phyloP scores from a whole-genome alignment of 2,329 filamentous ascomycete species.

The Aureobasidium sp. region DNA sequence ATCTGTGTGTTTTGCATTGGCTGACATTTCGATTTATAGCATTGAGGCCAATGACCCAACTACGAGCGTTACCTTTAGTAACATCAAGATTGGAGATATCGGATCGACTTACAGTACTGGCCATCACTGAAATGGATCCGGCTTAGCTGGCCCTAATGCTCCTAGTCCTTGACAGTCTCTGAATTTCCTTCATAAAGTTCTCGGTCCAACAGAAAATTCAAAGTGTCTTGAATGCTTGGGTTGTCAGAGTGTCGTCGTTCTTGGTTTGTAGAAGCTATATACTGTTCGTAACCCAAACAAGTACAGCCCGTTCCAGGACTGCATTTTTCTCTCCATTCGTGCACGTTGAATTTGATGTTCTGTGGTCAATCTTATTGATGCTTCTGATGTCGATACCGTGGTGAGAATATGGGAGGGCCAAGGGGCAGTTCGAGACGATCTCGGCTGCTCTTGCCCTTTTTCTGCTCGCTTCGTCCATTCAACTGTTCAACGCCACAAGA shows the following conservation, averaged over 20 bases:
- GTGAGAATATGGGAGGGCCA: no score
- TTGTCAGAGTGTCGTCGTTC: background rate
- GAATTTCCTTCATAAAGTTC: background rate
- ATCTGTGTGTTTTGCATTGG: background rate
- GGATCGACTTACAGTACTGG: conserved; percentile 40
- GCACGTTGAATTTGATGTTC: no score
- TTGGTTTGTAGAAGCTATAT: background rate
- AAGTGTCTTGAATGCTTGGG: background rate
- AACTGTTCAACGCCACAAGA: background rate
- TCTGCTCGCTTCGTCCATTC: background rate
- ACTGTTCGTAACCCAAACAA: background rate
- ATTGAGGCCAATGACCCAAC: conserved; percentile 43
- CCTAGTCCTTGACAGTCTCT: no score
- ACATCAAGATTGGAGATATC: conserved; percentile 56
- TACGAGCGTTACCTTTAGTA: conserved; percentile 48
- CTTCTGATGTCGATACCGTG: background rate
- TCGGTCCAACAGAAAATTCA: background rate
- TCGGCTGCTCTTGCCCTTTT: background rate
- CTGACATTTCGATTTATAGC: background rate
- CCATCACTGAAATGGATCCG: background rate
- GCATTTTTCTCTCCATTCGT: background rate
- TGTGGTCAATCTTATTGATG: background rate
- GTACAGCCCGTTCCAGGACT: background rate
- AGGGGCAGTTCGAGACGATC: background rate
- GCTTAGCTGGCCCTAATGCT: background rate